Conservation (phyloP, 192 early-diverging fungal species). For the Pilaira anomala region DNA sequence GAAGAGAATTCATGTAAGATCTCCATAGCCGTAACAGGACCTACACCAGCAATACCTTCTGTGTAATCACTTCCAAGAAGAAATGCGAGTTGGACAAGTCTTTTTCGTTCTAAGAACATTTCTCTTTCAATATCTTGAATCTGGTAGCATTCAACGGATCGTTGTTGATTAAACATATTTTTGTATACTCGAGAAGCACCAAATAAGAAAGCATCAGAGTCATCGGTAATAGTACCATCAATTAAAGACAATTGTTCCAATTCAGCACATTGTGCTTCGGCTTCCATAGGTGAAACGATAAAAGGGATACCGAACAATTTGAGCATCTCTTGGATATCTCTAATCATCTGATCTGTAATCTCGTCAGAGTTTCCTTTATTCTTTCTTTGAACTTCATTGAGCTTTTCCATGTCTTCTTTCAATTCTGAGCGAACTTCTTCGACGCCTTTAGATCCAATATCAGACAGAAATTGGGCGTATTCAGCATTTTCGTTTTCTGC, state of each 20-base stretch:
- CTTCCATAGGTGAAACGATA: conserved; percentile 92
- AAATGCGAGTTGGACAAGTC: conserved; percentile 81
- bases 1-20: conserved; percentile 73
- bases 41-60: conserved; percentile 81
- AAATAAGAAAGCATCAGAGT: conserved; percentile 96
- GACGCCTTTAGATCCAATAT: conserved; percentile 41
- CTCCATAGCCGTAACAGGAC: conserved; percentile 87
- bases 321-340: conserved; percentile 73
- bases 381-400: conserved; percentile 49
- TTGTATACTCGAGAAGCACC: conserved; percentile 78
- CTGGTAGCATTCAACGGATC: conserved; percentile 85
- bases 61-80: conserved; percentile 98
- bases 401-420: conserved; percentile 46
- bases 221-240: conserved; percentile 96
- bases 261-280: conserved; percentile 94
- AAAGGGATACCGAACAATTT: conserved; percentile 93
- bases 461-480: conserved; percentile 62
- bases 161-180: conserved; percentile 90
- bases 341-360: conserved; percentile 69
- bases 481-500: conserved; percentile 53
- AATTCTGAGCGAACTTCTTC: conserved; percentile 42
- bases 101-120: conserved; percentile 65
- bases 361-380: conserved; percentile 60
- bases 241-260: conserved; percentile 60
- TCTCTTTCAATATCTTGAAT: conserved; percentile 58